Evolutionary conservation across 1,284 basidiomycete species (phyloP), one percentile per base, ranked within the genome.

Genomic region (Ceratobasidium papillatum): DNA sequence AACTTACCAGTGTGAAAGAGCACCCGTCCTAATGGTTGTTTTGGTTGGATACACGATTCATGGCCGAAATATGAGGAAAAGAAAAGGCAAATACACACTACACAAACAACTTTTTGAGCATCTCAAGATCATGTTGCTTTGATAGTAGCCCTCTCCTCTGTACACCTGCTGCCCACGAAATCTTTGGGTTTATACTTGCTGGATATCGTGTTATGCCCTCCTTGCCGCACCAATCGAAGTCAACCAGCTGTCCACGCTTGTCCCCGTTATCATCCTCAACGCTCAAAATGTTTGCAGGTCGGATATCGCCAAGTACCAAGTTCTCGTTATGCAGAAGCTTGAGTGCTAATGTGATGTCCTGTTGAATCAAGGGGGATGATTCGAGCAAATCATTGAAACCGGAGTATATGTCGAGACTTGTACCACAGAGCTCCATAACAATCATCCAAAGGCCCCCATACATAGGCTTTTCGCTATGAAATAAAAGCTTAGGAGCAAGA

Each of bases 401-500:
- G 9, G 19, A 9, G 8, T 17, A n/a, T 47, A n/a, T 11, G 19
- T n/a, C n/a, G 45, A 47, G 45, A 47, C 9, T 17, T 17, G 19
- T 3, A 47, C 45, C 45, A 47, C 8, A 11, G 25, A 7, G 30
- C 19, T 59, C 32, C 56, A 59, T 59, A 32, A 59, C 22, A 12
- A 59, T 25, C 32, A 59, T 12, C 2, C 22, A 30, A 30, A 25
- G 9, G 8, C 32, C 56, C 17, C 56, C 36, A 22, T 3, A 7
- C 3, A 5, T 36, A 9, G 32, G 3, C 5, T 12, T 4, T 19
- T 7, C 30, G 32, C 71, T 77, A 49, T 68, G 76, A 71, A 78
- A 79, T 2, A 76, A 69, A 14, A 80, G 75, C 47, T 71, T 8
- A 2, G 79, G 80, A 11, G 80, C 80, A 3, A 74, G 62, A n/a